Percentiles rank a stretch among this genome's conserved stretches.
phyloP scores from a whole-genome alignment of 2,329 filamentous ascomycete species.

The Calonectria naviculata region DNA sequence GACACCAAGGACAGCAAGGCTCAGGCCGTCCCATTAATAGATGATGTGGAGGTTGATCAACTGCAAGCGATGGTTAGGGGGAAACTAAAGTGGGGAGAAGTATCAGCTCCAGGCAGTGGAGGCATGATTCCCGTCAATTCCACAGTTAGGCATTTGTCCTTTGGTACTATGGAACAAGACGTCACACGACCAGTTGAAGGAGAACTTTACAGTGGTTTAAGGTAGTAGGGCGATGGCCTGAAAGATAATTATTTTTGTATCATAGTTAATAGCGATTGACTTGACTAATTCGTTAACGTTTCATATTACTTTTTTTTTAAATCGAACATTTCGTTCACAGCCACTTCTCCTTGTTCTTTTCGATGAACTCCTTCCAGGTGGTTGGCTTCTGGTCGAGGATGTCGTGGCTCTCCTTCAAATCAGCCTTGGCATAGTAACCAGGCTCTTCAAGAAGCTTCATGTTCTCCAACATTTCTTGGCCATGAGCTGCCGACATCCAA shows the following conservation, averaged over 20 bases:
- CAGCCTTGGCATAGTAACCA: constrained; percentile 53
- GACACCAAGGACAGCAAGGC: background rate
- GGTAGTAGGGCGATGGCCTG: background rate
- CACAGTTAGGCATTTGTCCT: constrained; percentile 26
- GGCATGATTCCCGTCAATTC: constrained; percentile 14
- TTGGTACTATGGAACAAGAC: constrained; percentile 25
- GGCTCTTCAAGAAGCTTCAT: constrained; percentile 54
- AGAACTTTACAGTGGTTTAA: constrained; percentile 24
- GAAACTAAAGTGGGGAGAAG: constrained; percentile 27
- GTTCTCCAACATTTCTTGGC: constrained; percentile 55
- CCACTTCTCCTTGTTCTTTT: constrained; percentile 45
- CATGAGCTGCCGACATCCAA: constrained; percentile 41
- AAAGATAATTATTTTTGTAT: background rate
- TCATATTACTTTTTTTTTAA: background rate
- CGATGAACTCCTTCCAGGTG: constrained; percentile 51
- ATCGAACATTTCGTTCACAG: background rate
- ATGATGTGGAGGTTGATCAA: background rate
- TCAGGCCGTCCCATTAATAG: constrained; percentile 7
- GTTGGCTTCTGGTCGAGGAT: constrained; percentile 50
- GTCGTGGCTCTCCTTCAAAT: constrained; percentile 44
- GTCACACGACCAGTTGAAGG: constrained; percentile 27
- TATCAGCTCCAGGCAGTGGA: constrained; percentile 4
- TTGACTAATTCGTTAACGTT: background rate
- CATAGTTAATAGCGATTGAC: background rate
- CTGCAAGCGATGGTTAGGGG: background rate